phyloP scores from a whole-genome alignment of 768 basidiomycete species.

The Lentinula raphanica region DNA sequence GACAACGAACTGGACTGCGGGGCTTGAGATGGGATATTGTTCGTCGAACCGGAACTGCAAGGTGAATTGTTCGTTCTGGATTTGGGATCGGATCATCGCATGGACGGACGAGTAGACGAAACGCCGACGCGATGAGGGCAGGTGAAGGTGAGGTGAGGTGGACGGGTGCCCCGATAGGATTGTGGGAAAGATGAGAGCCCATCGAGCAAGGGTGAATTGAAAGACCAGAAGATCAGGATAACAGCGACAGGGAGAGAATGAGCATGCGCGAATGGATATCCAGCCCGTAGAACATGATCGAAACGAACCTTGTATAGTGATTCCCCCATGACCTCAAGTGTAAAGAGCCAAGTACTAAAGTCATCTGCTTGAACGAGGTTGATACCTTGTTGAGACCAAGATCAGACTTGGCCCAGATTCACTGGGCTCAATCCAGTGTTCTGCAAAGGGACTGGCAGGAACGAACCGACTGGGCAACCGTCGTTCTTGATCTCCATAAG shows the following conservation, averaged over 20 bases:
- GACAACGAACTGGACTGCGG: constrained; percentile 82
- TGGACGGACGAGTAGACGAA: too few relatives aligned
- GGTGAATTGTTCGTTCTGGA: constrained; percentile 69
- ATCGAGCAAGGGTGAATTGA: too few relatives aligned
- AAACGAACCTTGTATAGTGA: constrained; percentile 62
- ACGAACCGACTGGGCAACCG: constrained; percentile 61
- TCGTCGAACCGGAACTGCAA: constrained; percentile 79
- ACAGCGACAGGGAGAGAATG: not conserved
- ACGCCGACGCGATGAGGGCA: too few relatives aligned
- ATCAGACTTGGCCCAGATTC: not conserved
- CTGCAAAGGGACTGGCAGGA: too few relatives aligned
- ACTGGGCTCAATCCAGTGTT: not conserved
- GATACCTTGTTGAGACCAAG: constrained; percentile 51
- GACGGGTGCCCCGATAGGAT: too few relatives aligned
- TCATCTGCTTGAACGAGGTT: constrained; percentile 70
- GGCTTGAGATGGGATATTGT: constrained; percentile 82
- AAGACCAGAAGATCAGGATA: too few relatives aligned
- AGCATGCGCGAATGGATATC: not conserved
- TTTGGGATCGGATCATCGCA: too few relatives aligned
- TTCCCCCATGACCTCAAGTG: constrained; percentile 81
- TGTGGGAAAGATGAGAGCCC: too few relatives aligned
- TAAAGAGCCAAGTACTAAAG: constrained; percentile 71
- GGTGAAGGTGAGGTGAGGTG: too few relatives aligned
- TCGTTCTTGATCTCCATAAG: constrained; percentile 60
- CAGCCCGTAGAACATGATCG: not conserved